Evolutionary conservation across 306 rosid genomes (phyloP), one percentile per base, ranked within the genome.

Genomic region (Trifolium repens): DNA sequence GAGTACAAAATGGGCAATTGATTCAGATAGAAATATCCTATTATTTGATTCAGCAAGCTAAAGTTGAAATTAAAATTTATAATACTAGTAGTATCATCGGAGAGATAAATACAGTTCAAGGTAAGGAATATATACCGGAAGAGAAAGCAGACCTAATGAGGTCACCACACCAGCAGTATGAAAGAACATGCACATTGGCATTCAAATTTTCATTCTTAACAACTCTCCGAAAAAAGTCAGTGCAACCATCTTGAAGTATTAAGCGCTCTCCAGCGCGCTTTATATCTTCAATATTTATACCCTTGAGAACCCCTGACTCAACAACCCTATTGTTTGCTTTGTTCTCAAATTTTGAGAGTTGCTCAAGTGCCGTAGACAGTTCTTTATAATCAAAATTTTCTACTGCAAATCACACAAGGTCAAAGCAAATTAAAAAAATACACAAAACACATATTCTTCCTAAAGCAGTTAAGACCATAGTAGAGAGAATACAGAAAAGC

Each of bases 121-220:
- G 44, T 64, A 75, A 83, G 64, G 73, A 67, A 52, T 74, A 81
- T 87, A 19, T 53, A 96, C 99, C 98, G 84, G 96, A 77, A 60
- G 87, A 90, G 83, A 96, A 89, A 75, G 92, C 86, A 58, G 99
- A 92, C 59, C 96, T 88, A 40, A 96, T 92, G 80, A 96, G 94
- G 82, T 92, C 99, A 66, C 89, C 97, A 13, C 99, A 96, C 99
- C 99, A 96, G 88, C 99, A 96, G 76, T 90, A 96, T 10, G 99
- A 96, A 73, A 96, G 94, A 80, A 96, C 81, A 84, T 96, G 96
- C 66, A 96, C 89, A 34, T 79, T 87, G 50, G 90, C 87, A 63
- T 90, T 88, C 76, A 92, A 80, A 42, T 84, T 89, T 77, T 89
- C 94, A 54, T 81, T 87, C 84, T 88, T 88, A 9, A 84, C 78